A percentile compares a stretch with the other conserved stretches of the same genome.
phyloP scores from a whole-genome alignment of 1,139 yeast species.

The Meyerozyma athensensis region DNA sequence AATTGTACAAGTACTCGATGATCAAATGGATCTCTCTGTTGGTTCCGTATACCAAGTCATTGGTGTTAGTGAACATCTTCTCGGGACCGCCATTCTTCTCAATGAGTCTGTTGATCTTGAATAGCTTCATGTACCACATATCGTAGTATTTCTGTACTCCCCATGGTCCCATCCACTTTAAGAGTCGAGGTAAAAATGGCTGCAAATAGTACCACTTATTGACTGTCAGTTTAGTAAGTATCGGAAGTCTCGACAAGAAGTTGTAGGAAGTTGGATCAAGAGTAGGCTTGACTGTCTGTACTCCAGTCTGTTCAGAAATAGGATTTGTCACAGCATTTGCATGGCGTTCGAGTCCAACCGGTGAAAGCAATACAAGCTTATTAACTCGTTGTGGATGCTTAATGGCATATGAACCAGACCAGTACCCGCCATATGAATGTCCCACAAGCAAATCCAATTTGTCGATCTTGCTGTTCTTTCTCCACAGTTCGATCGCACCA shows the following conservation, averaged over 20 bases:
- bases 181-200: conserved; percentile 40
- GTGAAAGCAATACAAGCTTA: conserved; percentile 71
- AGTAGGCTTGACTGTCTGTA: conserved; percentile 22
- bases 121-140: conserved; percentile 43
- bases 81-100: conserved; percentile 30
- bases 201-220: conserved; percentile 37
- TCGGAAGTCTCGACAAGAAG: conserved; percentile 45
- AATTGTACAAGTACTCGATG: conserved; percentile 56
- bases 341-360: conserved; percentile 83
- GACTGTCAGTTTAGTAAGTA: conserved; percentile 26
- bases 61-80: conserved; percentile 18
- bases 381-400: conserved; percentile 53
- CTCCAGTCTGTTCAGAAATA: conserved; percentile 9
- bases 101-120: conserved; percentile 41
- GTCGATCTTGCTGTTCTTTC: conserved; percentile 24
- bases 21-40: conserved; percentile 39
- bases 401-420: conserved; percentile 41
- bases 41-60: conserved; percentile 38
- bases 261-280: conserved; percentile 33
- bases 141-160: conserved; percentile 42
- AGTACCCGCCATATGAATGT: conserved; percentile 45
- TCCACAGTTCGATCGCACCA: conserved; percentile 37
- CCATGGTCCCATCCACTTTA: conserved; percentile 47
- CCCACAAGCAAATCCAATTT: conserved; percentile 40
- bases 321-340: conserved; percentile 57